Evolutionary conservation across 345 rosid species (phyloP).

Genomic region (Turritis glabra): DNA sequence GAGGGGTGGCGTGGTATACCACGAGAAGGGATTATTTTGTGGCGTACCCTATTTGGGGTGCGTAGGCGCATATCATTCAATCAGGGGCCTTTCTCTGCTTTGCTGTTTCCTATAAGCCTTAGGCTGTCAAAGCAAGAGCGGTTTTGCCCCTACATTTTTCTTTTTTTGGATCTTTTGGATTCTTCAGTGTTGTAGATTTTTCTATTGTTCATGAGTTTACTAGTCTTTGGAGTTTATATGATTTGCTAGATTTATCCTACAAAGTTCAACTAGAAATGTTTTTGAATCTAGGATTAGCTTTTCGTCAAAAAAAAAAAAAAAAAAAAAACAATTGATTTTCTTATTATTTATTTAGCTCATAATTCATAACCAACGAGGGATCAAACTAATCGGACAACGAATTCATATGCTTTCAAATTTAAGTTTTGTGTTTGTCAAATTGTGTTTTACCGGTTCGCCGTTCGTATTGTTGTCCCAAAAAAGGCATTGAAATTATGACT

Average conservation of each 20-base stretch:
- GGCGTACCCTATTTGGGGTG: slow-evolving; percentile 33
- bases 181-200: background rate
- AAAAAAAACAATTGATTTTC: no score
- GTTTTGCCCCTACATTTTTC: slow-evolving; percentile 29
- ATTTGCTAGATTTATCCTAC: background rate
- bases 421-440: no score
- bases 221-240: background rate
- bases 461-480: no score
- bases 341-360: no score
- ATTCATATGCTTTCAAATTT: no score
- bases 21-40: slow-evolving; percentile 36
- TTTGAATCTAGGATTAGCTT: no score
- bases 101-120: slow-evolving; percentile 13
- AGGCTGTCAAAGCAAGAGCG: slow-evolving; percentile 20
- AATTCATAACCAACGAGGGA: no score
- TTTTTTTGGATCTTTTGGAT: background rate
- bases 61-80: slow-evolving; percentile 39
- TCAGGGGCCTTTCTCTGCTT: slow-evolving; percentile 24
- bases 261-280: background rate
- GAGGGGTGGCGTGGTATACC: slow-evolving; percentile 48
- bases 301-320: no score
- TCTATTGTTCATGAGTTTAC: background rate
- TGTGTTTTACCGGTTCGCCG: no score
- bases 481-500: no score
- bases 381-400: no score